Conservation (phyloP, 2,329 filamentous ascomycete genomes). For the Davidsoniella virescens region DNA sequence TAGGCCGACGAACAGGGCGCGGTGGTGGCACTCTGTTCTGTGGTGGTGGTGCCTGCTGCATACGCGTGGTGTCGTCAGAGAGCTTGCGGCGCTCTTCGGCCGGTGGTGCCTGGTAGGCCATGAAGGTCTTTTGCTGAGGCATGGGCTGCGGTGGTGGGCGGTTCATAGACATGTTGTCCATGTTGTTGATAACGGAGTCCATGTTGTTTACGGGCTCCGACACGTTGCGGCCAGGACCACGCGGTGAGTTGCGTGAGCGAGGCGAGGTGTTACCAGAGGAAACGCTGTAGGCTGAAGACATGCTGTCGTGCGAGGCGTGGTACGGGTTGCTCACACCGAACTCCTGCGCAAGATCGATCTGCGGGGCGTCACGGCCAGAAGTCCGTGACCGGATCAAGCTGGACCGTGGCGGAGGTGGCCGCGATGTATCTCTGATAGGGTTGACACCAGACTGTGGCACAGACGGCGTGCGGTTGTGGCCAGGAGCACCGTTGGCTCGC, state of each 20-base stretch:
- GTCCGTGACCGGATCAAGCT: conserved; percentile 29
- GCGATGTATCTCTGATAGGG: conserved; percentile 27
- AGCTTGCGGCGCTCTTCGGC: neutral
- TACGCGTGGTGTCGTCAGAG: neutral
- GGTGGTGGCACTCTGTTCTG: conserved; percentile 1
- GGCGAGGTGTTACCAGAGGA: conserved; percentile 22
- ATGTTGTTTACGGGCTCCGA: conserved; percentile 1
- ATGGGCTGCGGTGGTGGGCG: neutral
- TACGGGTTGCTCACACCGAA: conserved; percentile 48
- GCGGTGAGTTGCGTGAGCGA: neutral
- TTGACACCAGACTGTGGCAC: conserved; percentile 19
- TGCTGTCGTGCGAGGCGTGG: conserved; percentile 27
- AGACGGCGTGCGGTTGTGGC: conserved; percentile 8
- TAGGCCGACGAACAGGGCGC: neutral
- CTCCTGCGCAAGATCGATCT: conserved; percentile 41
- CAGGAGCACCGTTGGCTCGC: conserved; percentile 20
- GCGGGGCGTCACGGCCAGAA: conserved; percentile 22
- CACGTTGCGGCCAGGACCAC: neutral
- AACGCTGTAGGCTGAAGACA: conserved; percentile 10
- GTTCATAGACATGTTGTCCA: conserved; percentile 9
- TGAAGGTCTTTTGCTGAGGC: neutral
- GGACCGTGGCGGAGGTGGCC: conserved; percentile 35
- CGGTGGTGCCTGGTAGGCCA: no score
- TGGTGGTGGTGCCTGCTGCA: conserved; percentile 5
- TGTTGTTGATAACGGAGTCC: conserved; percentile 9